Base-by-base conservation (phyloP, 345 rosid species). In the Gossypium herbaceum region DNA sequence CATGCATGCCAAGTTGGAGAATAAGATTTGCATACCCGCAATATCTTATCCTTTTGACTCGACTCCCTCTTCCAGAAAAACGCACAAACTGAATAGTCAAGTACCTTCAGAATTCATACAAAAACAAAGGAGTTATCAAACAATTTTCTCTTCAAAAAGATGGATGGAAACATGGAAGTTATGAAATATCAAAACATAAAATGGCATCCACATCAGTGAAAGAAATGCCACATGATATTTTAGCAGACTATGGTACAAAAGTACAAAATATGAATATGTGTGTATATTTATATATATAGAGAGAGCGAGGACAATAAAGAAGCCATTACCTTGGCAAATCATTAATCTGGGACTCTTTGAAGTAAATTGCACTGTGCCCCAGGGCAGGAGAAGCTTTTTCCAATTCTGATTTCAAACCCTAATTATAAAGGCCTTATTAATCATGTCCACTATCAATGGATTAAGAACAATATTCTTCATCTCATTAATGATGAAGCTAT, bases 31-130 rank as follows among this genome's bases (percentile, higher is more conserved):
- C 68, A 45, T 85, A 96, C 99, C 90, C 97, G 85, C 75, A 96
- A 86, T 79, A 96, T 96, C 84, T 96, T 96, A 68, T 98, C 99
- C 81, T 96, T 96, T 85, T 93, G 98, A 86, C 93, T 96, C 59
- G 95, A 90, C 76, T 96, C 99, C 81, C 99, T 88, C 88, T 93
- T 96, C 99, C 98, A 96, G 91, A 96, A 96, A 96, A 96, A 0
- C 97, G 95, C 68, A 96, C 98, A 85, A 96, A 93, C 84, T 96
- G 99, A 84, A 96, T 85, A n/a, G 98, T 93, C 84, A 92, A 79
- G 83, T 96, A 96, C 91, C 99, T 96, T 73, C 47, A 52, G 47
- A 69, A 16, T 52, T 27, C 47, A 17, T 12, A 22, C 11, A 67
- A 22, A 50, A 68, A 2, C 1, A 68, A 50, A 25, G 34, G 5